Conservation (phyloP, 1,139 yeast species). For the Suhomyces taliae region DNA sequence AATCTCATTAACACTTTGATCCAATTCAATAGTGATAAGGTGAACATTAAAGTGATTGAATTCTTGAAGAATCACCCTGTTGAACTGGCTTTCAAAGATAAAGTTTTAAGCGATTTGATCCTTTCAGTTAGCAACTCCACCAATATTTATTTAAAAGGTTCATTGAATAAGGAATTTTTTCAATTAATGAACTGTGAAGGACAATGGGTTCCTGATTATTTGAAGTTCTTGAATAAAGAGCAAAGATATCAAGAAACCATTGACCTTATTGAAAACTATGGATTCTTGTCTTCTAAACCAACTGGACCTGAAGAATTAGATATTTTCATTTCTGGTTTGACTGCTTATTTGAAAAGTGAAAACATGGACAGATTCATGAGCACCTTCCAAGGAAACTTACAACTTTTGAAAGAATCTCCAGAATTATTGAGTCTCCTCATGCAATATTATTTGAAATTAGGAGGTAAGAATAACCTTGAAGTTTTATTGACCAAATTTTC, state of each 20-base stretch:
- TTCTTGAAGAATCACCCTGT: constrained; percentile 13
- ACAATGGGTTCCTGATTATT: constrained; percentile 22
- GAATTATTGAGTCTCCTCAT: constrained; percentile 23
- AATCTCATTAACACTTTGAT: constrained; percentile 23
- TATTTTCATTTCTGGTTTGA: constrained; percentile 14
- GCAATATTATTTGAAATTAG: constrained; percentile 21
- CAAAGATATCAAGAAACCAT: constrained; percentile 11
- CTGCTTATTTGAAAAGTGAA: constrained; percentile 16
- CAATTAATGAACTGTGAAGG: constrained; percentile 14
- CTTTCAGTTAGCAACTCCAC: constrained; percentile 14
- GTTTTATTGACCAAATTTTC: constrained; percentile 20
- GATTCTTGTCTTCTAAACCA: constrained; percentile 1
- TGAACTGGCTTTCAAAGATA: constrained; percentile 7
- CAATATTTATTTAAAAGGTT: constrained; percentile 23
- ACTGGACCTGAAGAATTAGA: constrained; percentile 9
- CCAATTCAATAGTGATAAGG: constrained; percentile 27
- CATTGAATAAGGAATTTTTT: constrained; percentile 13
- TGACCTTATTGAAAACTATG: constrained; percentile 11
- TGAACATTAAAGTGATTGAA: constrained; percentile 27
- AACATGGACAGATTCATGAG: constrained; percentile 17
- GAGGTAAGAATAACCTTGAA: constrained; percentile 16
- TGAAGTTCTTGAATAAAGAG: constrained; percentile 18
- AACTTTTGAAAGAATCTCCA: constrained; percentile 15
- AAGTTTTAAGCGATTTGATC: constrained; percentile 11
- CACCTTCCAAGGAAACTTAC: constrained; percentile 16